phyloP scores from a whole-genome alignment of 2,329 filamentous ascomycete species.

The Beauveria brongniartii region DNA sequence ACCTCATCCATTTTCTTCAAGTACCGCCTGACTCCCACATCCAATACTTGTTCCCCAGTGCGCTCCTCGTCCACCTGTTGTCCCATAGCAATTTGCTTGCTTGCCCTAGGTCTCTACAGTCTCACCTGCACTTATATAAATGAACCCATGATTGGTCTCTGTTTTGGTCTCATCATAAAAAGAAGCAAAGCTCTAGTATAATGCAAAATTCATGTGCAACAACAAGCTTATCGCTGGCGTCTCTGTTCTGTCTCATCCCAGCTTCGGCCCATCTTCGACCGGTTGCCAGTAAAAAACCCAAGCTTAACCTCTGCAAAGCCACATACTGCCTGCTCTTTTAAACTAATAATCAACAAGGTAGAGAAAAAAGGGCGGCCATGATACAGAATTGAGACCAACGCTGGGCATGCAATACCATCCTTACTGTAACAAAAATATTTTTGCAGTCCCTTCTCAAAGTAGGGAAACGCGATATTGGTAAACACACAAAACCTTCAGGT shows the following conservation, averaged over 20 bases:
- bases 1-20: neutral
- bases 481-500: neutral
- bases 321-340: neutral
- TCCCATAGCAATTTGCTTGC: neutral
- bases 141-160: neutral
- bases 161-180: neutral
- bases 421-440: neutral
- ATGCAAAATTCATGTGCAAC: constrained; percentile 1
- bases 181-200: neutral
- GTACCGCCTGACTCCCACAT: neutral
- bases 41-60: neutral
- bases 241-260: neutral
- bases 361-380: neutral
- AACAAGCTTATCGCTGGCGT: neutral
- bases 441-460: neutral
- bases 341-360: neutral
- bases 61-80: neutral
- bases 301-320: neutral
- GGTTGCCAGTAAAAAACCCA: neutral
- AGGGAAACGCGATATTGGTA: neutral
- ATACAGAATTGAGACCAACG: neutral
- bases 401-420: neutral
- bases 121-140: no score
- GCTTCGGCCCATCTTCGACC: neutral
- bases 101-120: neutral